Base-by-base conservation (phyloP, 108 stramenopile species). In the Nannochloropsis oceanica region DNA sequence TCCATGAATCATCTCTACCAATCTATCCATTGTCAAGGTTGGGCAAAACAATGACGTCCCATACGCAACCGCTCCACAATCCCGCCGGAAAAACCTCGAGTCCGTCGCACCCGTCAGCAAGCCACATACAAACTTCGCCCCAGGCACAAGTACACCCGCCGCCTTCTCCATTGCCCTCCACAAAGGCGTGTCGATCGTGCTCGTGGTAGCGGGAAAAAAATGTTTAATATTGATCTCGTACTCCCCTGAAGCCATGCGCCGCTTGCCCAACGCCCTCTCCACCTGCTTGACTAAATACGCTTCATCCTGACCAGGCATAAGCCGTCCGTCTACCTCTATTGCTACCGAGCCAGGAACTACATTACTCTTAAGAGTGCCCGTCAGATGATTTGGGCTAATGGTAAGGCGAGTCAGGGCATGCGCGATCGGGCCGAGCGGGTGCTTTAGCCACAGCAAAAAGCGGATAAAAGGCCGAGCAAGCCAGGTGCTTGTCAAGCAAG, bases 61-160 rank as follows among this genome's bases (percentile, higher is more conserved):
- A 80, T 88, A 88, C 8, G 87, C 87, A 25, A 84, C 81, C 26
- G 87, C 84, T 8, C 87, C 87, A 22, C 87, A 84, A 3, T 80
- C n/a, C 11, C 50, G 34, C 10, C 87, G 84, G 84, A 81, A 88
- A 50, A 84, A 84, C 18, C 84, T 34, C 59, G 80, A 84, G 81
- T 88, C 87, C 42, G 87, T 88, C 14, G 27, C 87, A 14, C 87
- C 87, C 59, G 87, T 84, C 80, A 88, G 81, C 87, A 88, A 82
- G 7, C 84, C 81, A 1, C 79, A 81, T 27, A 84, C 80, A 9
- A 87, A 83, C 12, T 43, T 44, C 22, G 87, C 43, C 8, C 87
- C 87, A 13, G 20, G 13, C 24, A 87, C 79, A 10, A 87, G 43
- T 14, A 83, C 80, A 0, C 42, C 27, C 10, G 83, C 87, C 11